Evolutionary conservation across 2,329 filamentous ascomycete species (phyloP).

Genomic region (Trichoderma hamatum): DNA sequence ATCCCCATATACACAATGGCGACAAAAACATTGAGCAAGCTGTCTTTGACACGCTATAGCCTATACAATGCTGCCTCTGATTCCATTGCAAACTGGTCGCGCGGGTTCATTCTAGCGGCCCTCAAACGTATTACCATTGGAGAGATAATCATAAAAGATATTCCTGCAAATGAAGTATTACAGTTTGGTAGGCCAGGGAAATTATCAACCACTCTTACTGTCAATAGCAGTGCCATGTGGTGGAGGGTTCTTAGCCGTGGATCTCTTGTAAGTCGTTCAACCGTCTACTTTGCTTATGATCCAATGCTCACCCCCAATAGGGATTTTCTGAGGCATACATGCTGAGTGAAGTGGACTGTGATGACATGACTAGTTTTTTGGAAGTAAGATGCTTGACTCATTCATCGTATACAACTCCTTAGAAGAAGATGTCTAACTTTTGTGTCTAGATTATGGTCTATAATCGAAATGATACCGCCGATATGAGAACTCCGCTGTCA

Average conservation of each 20-base stretch:
- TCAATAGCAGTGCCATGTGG: slow-evolving; percentile 12
- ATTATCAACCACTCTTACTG: background rate
- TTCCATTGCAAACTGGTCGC: background rate
- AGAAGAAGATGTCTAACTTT: background rate
- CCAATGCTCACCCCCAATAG: background rate
- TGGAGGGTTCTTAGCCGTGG: slow-evolving; percentile 6
- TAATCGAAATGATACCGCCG: slow-evolving; percentile 65
- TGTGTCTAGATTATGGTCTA: slow-evolving; percentile 65
- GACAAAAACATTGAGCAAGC: background rate
- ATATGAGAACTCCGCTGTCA: slow-evolving; percentile 65
- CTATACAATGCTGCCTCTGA: background rate
- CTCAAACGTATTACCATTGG: slow-evolving; percentile 10
- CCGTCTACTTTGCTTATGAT: too few relatives aligned
- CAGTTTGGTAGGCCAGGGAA: background rate
- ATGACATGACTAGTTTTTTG: slow-evolving; percentile 70
- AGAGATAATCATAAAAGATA: slow-evolving; percentile 4
- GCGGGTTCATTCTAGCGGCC: slow-evolving; percentile 8
- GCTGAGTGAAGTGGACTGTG: slow-evolving; percentile 47
- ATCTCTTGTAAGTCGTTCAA: slow-evolving; percentile 3
- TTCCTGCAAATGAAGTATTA: background rate
- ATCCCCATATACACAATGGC: background rate
- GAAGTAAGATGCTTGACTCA: slow-evolving; percentile 49
- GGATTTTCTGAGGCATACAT: slow-evolving; percentile 18
- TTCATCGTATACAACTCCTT: background rate
- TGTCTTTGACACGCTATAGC: background rate